Percentiles rank a stretch among this genome's conserved stretches.
Conservation (phyloP, 2,329 filamentous ascomycete genomes). For the Aureobasidium pullulans region DNA sequence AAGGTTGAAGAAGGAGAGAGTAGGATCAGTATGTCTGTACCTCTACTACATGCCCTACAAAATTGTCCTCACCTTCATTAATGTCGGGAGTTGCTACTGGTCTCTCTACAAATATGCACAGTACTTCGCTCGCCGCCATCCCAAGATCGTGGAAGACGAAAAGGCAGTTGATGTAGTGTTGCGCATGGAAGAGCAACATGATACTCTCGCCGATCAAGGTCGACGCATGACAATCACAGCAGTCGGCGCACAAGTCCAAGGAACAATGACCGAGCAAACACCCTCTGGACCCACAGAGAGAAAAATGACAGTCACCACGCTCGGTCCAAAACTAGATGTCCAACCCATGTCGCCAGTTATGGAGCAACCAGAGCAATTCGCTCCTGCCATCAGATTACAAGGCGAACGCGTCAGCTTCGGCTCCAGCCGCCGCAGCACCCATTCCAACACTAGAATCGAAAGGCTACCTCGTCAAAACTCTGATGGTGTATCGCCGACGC, state of each 20-base stretch:
- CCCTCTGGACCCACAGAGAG: background rate
- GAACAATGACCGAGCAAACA: background rate
- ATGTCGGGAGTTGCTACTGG: constrained; percentile 31
- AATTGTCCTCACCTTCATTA: constrained; percentile 37
- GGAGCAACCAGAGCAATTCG: background rate
- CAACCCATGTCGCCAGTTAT: background rate
- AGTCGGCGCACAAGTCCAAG: constrained; percentile 13
- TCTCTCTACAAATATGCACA: constrained; percentile 33
- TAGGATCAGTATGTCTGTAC: constrained; percentile 31
- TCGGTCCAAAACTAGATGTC: background rate
- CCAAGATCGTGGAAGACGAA: constrained; percentile 42
- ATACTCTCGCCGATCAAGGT: background rate
- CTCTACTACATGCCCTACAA: constrained; percentile 42
- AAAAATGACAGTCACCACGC: background rate
- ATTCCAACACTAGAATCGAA: background rate
- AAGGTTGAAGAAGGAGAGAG: constrained; percentile 37
- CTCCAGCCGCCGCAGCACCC: background rate
- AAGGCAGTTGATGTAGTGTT: constrained; percentile 26
- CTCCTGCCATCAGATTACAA: background rate
- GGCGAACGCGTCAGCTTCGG: constrained; percentile 1
- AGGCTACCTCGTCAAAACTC: background rate
- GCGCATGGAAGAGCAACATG: constrained; percentile 13
- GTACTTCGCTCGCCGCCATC: constrained; percentile 42
- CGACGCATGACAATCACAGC: constrained; percentile 18
- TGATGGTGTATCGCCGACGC: background rate